Evolutionary conservation across 2,329 filamentous ascomycete species (phyloP).

Genomic region (Apiospora pterosperma): DNA sequence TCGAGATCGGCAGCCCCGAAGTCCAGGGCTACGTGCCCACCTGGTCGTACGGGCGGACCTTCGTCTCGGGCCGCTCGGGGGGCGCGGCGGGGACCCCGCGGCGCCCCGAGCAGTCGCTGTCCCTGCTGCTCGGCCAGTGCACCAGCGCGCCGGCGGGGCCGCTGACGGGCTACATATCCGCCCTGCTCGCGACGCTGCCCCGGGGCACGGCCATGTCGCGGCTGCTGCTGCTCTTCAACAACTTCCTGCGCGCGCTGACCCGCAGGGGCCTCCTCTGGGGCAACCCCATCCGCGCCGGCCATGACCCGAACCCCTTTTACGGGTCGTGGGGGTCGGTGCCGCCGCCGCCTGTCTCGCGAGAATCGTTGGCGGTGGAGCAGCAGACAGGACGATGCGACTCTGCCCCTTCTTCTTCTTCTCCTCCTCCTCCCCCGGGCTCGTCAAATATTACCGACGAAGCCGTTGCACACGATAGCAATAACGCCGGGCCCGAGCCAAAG

Average conservation of each 20-base stretch:
- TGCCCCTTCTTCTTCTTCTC: no score
- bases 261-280: neutral
- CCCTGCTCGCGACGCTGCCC: neutral
- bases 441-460: no score
- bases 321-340: no score
- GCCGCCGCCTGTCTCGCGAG: no score
- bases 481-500: no score
- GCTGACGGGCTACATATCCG: neutral
- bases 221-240: neutral
- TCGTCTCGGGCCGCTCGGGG: neutral
- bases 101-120: neutral
- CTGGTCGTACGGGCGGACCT: neutral
- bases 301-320: neutral
- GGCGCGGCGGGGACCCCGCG: no score
- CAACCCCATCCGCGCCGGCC: neutral
- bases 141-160: neutral
- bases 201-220: neutral
- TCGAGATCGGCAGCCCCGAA: neutral
- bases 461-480: no score
- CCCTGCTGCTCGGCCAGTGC: neutral
- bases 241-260: neutral
- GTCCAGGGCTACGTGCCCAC: neutral
- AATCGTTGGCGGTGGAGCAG: no score
- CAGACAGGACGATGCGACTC: no score
- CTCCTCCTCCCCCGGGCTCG: no score